Base-by-base conservation (phyloP, 2,329 filamentous ascomycete genomes). In the Trichoderma afroharzianum region DNA sequence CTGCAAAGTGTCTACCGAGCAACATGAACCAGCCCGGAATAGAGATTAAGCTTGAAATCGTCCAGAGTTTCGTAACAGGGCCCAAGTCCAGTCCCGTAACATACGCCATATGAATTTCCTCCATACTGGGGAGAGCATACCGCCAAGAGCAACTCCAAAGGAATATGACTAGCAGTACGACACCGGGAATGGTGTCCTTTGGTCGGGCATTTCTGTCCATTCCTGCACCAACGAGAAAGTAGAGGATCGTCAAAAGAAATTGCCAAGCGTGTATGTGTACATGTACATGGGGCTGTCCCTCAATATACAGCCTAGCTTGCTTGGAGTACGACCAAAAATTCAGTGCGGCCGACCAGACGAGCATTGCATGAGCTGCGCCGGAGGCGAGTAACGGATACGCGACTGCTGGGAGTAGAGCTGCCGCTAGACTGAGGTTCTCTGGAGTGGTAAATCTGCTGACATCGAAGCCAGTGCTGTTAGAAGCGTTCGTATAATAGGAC, bases 351-450 rank as follows among this genome's bases (percentile, higher is more conserved):
- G 43, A 50, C 43, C n/a, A 50, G n/a, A 12, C n/a, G 43, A 50
- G n/a, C 43, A 50, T 21, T 3, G 0, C 15, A 50, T 11, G n/a
- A 1, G n/a, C n/a, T 21, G 1, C 8, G 4, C 24, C 3, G 1
- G 28, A 30, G 2, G 28, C n/a, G 2, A 66, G 63, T 4, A 53
- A 32, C 8, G 28, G 43, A 32, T 33, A 26, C 8, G 43, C 14
- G 1, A 55, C 24, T 11, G 15, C n/a, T 18, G 63, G 63, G 30
- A 66, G 30, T 47, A 55, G 1, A 6, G 43, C 43, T 33, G 62
- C 43, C 14, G 9, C 12, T 21, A 26, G 14, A 0, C 43, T 4
- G 4, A 66, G 6, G 12, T 12, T 47, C 2, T 53, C 43, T 14
- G 43, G 43, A 18, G 26, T 64, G 2, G 50, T n/a, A 1, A 47